Percentiles rank a stretch among this genome's conserved stretches.
phyloP scores from a whole-genome alignment of 2,329 filamentous ascomycete genomes.

The Xylariaceae sp. region DNA sequence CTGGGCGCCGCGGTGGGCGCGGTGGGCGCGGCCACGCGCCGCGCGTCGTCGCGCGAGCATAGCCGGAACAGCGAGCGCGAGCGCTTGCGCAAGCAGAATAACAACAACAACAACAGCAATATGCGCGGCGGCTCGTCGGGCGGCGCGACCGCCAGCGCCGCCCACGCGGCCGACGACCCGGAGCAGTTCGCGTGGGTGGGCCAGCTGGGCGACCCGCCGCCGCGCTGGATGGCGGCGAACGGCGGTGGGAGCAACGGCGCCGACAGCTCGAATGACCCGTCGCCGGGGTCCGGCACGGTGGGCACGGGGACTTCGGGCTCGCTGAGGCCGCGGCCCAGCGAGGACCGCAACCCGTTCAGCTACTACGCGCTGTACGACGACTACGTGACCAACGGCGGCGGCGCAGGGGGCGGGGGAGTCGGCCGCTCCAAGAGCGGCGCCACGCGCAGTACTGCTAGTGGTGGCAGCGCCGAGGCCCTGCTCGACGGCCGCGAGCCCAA shows the following conservation, averaged over 20 bases:
- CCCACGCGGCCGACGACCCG: conserved; percentile 1
- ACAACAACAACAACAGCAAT: background rate
- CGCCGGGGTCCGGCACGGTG: conserved; percentile 14
- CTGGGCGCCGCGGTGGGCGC: conserved; percentile 2
- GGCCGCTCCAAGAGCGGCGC: conserved; percentile 23
- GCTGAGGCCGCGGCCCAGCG: conserved; percentile 14
- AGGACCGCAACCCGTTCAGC: conserved; percentile 21
- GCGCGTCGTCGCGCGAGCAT: background rate
- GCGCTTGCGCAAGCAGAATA: conserved; percentile 19
- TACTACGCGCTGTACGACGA: conserved; percentile 10
- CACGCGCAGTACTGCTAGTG: conserved; percentile 28
- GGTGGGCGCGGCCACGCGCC: no score
- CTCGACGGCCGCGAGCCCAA: conserved; percentile 53
- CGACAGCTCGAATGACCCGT: conserved; percentile 15
- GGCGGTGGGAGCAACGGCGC: conserved; percentile 1
- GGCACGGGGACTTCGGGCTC: conserved; percentile 1
- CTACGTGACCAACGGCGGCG: background rate
- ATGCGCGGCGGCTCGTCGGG: conserved; percentile 6
- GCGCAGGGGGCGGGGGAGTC: conserved; percentile 11
- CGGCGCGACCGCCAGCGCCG: conserved; percentile 3
- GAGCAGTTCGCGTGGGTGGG: conserved; percentile 24
- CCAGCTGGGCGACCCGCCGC: conserved; percentile 14
- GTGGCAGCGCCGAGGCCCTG: conserved; percentile 28
- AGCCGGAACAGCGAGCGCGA: conserved; percentile 10
- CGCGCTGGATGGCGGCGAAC: conserved; percentile 4